Percentiles rank a stretch among this genome's conserved stretches.
Conservation (phyloP, 83 land plant genomes). For the Thuja plicata region DNA sequence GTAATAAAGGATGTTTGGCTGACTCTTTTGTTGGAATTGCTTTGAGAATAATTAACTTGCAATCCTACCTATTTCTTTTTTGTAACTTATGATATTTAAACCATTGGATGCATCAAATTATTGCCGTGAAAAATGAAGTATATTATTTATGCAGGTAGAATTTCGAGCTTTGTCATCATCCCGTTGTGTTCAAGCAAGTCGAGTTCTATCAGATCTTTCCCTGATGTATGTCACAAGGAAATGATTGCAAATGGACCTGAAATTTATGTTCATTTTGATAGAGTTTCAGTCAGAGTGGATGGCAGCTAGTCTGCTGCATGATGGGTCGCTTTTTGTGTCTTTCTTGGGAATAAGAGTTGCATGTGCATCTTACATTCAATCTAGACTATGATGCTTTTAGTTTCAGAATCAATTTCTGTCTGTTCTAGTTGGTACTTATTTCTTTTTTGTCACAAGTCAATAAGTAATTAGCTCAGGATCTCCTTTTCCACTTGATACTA, state of each 20-base stretch:
- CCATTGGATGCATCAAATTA: neutral
- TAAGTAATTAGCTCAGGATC: neutral
- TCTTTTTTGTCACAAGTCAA: neutral
- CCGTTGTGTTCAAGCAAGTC: conserved; percentile 42
- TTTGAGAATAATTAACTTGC: neutral
- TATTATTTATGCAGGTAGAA: conserved; percentile 46
- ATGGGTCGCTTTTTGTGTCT: neutral
- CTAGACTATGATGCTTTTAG: neutral
- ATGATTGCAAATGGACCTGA: neutral
- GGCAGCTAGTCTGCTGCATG: neutral
- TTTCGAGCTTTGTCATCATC: conserved; percentile 43
- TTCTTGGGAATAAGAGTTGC: neutral
- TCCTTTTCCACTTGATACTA: neutral
- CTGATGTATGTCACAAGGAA: conserved; percentile 37
- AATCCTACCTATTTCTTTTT: neutral
- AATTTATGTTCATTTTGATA: neutral
- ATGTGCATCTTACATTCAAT: neutral
- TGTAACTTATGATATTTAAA: neutral
- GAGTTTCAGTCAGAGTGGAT: neutral
- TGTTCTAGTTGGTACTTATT: neutral
- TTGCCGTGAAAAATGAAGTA: neutral
- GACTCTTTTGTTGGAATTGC: neutral
- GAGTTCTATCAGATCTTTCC: conserved; percentile 54
- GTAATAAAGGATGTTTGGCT: neutral
- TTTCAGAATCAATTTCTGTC: neutral